Conservation (phyloP, 1,284 basidiomycete species). For the Chondrostereum purpureum region DNA sequence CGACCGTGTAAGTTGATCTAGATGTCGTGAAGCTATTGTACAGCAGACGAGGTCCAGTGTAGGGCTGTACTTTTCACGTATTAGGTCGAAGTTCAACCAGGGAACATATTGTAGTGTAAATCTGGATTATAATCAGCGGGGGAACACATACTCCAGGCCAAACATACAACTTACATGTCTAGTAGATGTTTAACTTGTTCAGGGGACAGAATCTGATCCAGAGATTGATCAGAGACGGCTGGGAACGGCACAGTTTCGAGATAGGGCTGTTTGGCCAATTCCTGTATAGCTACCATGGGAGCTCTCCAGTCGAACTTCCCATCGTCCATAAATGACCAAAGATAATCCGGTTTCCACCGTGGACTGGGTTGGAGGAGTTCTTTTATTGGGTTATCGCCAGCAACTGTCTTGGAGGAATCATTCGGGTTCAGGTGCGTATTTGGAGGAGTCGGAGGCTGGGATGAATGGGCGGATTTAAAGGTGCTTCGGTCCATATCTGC, state of each 20-base stretch:
- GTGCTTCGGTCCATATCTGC: slow-evolving; percentile 20
- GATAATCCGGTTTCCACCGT: slow-evolving; percentile 8
- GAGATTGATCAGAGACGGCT: slow-evolving; percentile 8
- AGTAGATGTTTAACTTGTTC: slow-evolving; percentile 14
- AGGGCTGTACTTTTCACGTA: slow-evolving; percentile 9
- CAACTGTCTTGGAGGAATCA: too few species aligned
- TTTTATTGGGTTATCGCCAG: too few species aligned
- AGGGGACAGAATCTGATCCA: slow-evolving; percentile 9
- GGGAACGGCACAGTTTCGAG: slow-evolving; percentile 9
- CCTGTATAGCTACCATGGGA: slow-evolving; percentile 19
- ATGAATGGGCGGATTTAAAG: slow-evolving; percentile 4
- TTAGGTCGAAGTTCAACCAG: slow-evolving; percentile 18
- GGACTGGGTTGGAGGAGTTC: too few species aligned
- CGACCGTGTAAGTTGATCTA: slow-evolving; percentile 27
- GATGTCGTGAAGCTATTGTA: slow-evolving; percentile 32
- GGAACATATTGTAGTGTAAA: slow-evolving; percentile 17
- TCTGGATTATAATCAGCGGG: slow-evolving; percentile 6
- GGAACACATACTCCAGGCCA: too few species aligned
- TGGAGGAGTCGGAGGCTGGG: not conserved
- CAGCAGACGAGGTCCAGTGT: slow-evolving; percentile 26
- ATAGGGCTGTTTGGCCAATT: slow-evolving; percentile 13
- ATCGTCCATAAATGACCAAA: slow-evolving; percentile 11
- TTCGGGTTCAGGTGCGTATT: too few species aligned
- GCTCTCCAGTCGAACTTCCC: slow-evolving; percentile 17
- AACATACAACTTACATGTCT: slow-evolving; percentile 14